Conservation (phyloP, 2,329 filamentous ascomycete genomes). For the Podosphaera fusca region DNA sequence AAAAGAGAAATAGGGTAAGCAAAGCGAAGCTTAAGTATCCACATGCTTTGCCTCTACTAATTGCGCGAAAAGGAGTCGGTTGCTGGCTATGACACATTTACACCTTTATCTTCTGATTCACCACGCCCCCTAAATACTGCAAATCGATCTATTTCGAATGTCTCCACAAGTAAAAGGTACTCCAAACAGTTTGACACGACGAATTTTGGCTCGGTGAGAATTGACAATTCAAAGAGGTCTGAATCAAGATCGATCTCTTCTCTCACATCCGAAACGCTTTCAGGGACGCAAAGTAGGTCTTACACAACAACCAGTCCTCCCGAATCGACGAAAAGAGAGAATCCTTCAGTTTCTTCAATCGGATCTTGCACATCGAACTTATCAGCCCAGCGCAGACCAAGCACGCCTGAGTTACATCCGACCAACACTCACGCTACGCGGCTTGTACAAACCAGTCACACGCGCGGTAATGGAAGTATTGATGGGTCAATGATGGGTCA, state of each 20-base stretch:
- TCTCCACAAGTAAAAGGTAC: conserved; percentile 35
- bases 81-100: conserved; percentile 47
- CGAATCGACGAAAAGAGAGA: conserved; percentile 27
- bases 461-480: conserved; percentile 60
- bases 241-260: conserved; percentile 52
- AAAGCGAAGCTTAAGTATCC: background rate
- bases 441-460: conserved; percentile 44
- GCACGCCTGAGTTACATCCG: conserved; percentile 32
- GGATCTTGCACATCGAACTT: conserved; percentile 27
- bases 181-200: conserved; percentile 33
- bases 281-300: conserved; percentile 26
- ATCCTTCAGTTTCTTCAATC: conserved; percentile 27
- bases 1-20: conserved; percentile 66
- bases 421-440: conserved; percentile 28
- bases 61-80: conserved; percentile 46
- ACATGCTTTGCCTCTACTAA: background rate
- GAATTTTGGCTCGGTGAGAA: conserved; percentile 11
- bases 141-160: conserved; percentile 22
- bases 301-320: conserved; percentile 33
- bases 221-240: conserved; percentile 25
- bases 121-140: conserved; percentile 35
- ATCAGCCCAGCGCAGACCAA: conserved; percentile 27
- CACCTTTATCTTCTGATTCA: conserved; percentile 39
- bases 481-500: conserved; percentile 73
- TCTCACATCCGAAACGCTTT: conserved; percentile 13